Evolutionary conservation across 352 stramenopile species (phyloP).

Genomic region (Phytophthora brassicae): DNA sequence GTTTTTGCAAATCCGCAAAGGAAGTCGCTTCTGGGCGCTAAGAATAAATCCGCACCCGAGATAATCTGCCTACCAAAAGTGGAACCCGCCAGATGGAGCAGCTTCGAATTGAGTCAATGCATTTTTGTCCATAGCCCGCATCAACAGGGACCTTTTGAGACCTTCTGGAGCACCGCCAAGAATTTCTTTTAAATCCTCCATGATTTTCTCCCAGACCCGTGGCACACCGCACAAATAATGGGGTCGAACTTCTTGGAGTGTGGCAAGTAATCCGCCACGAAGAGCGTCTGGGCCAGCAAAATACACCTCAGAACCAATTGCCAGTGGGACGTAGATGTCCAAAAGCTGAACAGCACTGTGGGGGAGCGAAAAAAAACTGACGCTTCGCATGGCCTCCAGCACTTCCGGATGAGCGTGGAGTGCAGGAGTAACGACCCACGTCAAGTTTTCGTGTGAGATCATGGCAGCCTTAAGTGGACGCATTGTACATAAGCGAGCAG

Average conservation of each 20-base stretch:
- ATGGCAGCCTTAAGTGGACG: constrained; percentile 67
- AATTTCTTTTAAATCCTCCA: constrained; percentile 70
- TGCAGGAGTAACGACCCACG: constrained; percentile 58
- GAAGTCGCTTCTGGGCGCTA: too few species aligned
- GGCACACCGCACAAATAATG: constrained; percentile 87
- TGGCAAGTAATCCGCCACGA: constrained; percentile 60
- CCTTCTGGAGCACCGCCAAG: constrained; percentile 32
- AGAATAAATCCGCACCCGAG: too few species aligned
- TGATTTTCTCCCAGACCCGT: constrained; percentile 88
- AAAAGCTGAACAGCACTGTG: constrained; percentile 80
- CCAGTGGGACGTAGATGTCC: constrained; percentile 78
- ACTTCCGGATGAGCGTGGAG: constrained; percentile 44
- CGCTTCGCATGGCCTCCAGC: constrained; percentile 49
- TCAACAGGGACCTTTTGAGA: constrained; percentile 84
- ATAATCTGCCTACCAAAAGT: too few species aligned
- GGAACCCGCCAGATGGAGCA: too few species aligned
- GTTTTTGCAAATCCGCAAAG: too few species aligned
- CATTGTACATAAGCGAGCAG: constrained; percentile 85
- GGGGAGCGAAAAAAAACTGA: constrained; percentile 84
- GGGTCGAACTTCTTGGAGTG: constrained; percentile 61
- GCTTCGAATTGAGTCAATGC: too few species aligned
- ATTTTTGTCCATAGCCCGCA: constrained; percentile 68
- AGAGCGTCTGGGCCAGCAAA: constrained; percentile 77
- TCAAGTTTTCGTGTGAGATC: constrained; percentile 79
- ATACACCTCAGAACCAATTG: constrained; percentile 63